A percentile compares a stretch with the other conserved stretches of the same genome.
These are phyloP conservation scores for Cryptococcus floricola DNA, from an alignment of 1,284 basidiomycete species.

Conservation along the genomic window DNA sequence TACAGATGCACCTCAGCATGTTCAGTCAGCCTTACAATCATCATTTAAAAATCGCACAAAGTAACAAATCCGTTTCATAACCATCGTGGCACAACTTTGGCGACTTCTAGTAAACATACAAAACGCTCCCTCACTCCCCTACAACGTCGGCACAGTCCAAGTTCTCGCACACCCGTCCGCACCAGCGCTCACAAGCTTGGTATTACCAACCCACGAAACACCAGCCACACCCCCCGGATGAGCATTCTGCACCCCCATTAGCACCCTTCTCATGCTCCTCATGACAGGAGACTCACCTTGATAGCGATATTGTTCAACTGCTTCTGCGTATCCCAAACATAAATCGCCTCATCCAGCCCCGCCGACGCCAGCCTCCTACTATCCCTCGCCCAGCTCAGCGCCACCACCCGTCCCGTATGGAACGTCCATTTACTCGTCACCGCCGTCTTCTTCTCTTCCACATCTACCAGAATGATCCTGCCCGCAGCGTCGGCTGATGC, in stretches of 20 bases:
- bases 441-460: conserved; percentile 61
- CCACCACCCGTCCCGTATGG: conserved; percentile 77
- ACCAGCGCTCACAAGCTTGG: conserved; percentile 66
- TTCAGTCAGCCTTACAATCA: too few relatives aligned
- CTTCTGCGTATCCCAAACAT: conserved; percentile 78
- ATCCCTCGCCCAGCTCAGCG: conserved; percentile 72
- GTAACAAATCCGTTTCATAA: too few relatives aligned
- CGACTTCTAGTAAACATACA: too few relatives aligned
- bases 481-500: conserved; percentile 68
- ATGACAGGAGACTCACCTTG: conserved; percentile 50
- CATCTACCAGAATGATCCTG: conserved; percentile 54
- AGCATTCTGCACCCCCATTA: conserved; percentile 57
- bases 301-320: conserved; percentile 75
- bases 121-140: not conserved
- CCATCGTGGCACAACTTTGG: too few relatives aligned
- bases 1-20: too few relatives aligned
- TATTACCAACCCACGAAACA: conserved; percentile 69
- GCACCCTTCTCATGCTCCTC: not conserved
- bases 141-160: conserved; percentile 53
- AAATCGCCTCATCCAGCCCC: conserved; percentile 86
- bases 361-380: conserved; percentile 75
- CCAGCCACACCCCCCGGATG: conserved; percentile 74
- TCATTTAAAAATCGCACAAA: not conserved
- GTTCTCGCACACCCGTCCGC: conserved; percentile 76
- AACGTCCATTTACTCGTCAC: conserved; percentile 78